Evolutionary conservation across 495 filamentous ascomycete genomes (phyloP).

Genomic region (Penicillium crystallinum): DNA sequence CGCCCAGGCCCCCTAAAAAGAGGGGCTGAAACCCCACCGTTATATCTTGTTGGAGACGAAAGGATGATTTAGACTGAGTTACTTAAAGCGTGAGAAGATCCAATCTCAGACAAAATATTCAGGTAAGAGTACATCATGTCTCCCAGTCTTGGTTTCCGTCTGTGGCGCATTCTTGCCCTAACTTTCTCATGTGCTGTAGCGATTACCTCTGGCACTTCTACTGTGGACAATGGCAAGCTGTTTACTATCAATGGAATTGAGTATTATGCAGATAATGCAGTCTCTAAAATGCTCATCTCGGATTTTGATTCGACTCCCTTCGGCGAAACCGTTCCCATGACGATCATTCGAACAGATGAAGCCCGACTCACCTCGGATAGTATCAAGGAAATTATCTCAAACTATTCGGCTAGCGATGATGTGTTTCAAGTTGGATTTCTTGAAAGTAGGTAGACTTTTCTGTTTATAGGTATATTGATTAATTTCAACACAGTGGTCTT

Average conservation of each 20-base stretch:
- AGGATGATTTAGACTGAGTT: not conserved
- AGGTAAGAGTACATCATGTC: not conserved
- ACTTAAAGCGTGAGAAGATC: not conserved
- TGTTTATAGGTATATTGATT: not conserved
- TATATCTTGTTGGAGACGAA: not conserved
- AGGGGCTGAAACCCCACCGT: not conserved
- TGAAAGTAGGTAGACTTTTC: slow-evolving; percentile 8
- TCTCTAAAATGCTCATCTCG: slow-evolving; percentile 9
- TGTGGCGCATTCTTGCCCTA: not conserved
- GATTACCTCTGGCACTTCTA: slow-evolving; percentile 11
- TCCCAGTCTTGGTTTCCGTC: not conserved
- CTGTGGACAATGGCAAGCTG: slow-evolving; percentile 34
- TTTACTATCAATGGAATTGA: slow-evolving; percentile 36
- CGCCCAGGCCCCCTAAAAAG: not conserved
- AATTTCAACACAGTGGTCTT: slow-evolving; percentile 4
- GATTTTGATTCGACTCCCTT: slow-evolving; percentile 20
- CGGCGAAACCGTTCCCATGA: slow-evolving; percentile 33
- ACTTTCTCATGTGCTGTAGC: not conserved
- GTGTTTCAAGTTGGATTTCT: slow-evolving; percentile 39
- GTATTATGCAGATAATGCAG: slow-evolving; percentile 32
- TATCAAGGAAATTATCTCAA: slow-evolving; percentile 20
- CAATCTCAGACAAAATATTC: not conserved
- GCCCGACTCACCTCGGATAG: slow-evolving; percentile 7
- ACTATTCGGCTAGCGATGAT: slow-evolving; percentile 33
- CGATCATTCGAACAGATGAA: slow-evolving; percentile 27